Base-by-base conservation (phyloP, 2,329 filamentous ascomycete genomes). In the Didymella sp. region DNA sequence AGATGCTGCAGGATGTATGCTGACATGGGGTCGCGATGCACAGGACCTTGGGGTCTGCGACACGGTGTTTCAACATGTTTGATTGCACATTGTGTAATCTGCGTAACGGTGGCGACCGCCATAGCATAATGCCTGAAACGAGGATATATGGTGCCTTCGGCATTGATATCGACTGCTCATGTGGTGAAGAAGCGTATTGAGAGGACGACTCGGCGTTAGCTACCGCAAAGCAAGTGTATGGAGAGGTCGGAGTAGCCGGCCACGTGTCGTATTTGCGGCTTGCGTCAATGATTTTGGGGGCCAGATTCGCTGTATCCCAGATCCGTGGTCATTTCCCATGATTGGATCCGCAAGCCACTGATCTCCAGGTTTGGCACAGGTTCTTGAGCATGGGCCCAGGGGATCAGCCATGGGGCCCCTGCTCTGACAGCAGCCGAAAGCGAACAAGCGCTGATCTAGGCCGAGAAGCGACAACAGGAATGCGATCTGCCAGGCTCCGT, bases 331-430 rank as follows among this genome's bases (percentile, higher is more conserved):
- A 58, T 46, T 27, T 53, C 58, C 44, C 47, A 37, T 49, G 38
- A 44, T 51, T 57, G 54, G 54, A 17, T 45, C 30, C 25, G 42
- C 47, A 46, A 58, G 43, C 55, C 55, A 53, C 55, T 45, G 47
- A 19, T 38, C 48, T 57, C 51, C 46, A 57, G 51, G 28, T 53
- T 46, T 51, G 46, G 50, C 53, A 48, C 45, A 58, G 58, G 63
- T 44, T 55, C 58, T 55, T 58, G 57, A 51, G 60, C 55, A 56
- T 56, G 54, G 58, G 56, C 55, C 54, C 45, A 45, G 38, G 55
- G 54, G 60, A 65, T 64, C 58, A 57, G 57, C 58, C 58, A 60
- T 60, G 58, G 55, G 55, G 49, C 30, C 66, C 64, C 51, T 64
- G 62, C 62, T 45, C n/a, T 40, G 57, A 57, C 57, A 58, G 56